phyloP scores from a whole-genome alignment of 1,284 basidiomycete genomes.

The Fomitiporia mediterranea region DNA sequence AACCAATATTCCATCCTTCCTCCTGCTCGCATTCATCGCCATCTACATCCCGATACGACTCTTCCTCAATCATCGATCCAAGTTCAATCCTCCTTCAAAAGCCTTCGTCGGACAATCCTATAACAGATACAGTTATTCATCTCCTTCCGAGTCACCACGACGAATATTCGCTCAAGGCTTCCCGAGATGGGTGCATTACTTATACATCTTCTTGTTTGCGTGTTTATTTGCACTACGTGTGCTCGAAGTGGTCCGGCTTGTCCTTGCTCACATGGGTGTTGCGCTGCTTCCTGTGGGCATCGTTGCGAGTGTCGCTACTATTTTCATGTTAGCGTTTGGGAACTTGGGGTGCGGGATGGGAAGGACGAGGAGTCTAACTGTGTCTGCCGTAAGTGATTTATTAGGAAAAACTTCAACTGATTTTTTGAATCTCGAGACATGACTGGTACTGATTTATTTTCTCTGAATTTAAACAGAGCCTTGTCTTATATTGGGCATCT shows the following conservation, averaged over 20 bases:
- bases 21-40: conserved; percentile 16
- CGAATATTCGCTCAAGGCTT: not conserved
- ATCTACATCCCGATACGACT: conserved; percentile 9
- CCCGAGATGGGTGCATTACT: conserved; percentile 12
- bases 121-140: not conserved
- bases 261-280: conserved; percentile 15
- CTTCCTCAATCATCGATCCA: not conserved
- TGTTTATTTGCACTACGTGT: conserved; percentile 14
- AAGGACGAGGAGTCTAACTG: not conserved
- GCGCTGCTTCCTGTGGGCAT: conserved; percentile 13
- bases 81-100: not conserved
- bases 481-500: conserved; percentile 15
- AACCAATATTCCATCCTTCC: conserved; percentile 15
- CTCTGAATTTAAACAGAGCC: conserved; percentile 5
- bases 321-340: conserved; percentile 9
- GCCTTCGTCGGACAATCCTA: not conserved
- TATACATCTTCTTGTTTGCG: conserved; percentile 10
- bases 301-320: conserved; percentile 2
- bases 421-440: not conserved
- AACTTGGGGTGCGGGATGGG: conserved; percentile 10
- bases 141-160: not conserved
- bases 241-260: conserved; percentile 15
- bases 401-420: not conserved
- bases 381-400: conserved; percentile 14
- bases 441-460: not conserved